Conservation (phyloP, 768 basidiomycete species). For the Boletus rubescentipes region DNA sequence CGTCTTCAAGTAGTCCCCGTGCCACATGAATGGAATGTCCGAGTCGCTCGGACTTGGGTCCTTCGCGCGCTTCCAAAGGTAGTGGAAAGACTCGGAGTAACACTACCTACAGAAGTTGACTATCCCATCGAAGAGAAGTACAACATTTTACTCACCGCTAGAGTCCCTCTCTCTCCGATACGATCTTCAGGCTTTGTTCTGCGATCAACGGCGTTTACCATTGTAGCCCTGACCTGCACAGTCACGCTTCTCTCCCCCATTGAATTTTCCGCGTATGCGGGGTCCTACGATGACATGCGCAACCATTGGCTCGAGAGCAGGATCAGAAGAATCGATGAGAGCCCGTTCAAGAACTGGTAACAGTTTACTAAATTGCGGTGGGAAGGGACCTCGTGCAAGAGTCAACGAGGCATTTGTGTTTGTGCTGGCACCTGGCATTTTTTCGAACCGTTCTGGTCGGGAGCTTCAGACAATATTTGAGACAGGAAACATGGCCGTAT, state of each 20-base stretch:
- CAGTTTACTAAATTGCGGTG: conserved; percentile 13
- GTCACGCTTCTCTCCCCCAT: conserved; percentile 57
- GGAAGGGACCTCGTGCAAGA: conserved; percentile 12
- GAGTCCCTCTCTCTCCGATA: conserved; percentile 50
- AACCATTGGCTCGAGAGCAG: conserved; percentile 35
- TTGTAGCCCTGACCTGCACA: conserved; percentile 48
- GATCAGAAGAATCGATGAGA: conserved; percentile 16
- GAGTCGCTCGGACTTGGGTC: no score
- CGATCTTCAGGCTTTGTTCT: conserved; percentile 61
- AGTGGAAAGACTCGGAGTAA: no score
- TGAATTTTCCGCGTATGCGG: conserved; percentile 66
- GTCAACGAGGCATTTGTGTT: conserved; percentile 1
- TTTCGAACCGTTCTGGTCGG: conserved; percentile 8
- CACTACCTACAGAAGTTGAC: not conserved
- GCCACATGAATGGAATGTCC: no score
- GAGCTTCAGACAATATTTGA: conserved; percentile 2
- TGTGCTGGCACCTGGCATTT: conserved; percentile 1
- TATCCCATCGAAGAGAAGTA: not conserved
- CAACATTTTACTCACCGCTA: conserved; percentile 37
- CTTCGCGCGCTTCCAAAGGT: no score
- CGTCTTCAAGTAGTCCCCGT: no score
- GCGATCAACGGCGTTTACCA: conserved; percentile 42
- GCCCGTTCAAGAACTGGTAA: conserved; percentile 24
- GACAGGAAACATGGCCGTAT: conserved; percentile 66
- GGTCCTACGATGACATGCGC: conserved; percentile 56